Conservation (phyloP, 1,139 yeast genomes). For the Diutina pseudorugosa region DNA sequence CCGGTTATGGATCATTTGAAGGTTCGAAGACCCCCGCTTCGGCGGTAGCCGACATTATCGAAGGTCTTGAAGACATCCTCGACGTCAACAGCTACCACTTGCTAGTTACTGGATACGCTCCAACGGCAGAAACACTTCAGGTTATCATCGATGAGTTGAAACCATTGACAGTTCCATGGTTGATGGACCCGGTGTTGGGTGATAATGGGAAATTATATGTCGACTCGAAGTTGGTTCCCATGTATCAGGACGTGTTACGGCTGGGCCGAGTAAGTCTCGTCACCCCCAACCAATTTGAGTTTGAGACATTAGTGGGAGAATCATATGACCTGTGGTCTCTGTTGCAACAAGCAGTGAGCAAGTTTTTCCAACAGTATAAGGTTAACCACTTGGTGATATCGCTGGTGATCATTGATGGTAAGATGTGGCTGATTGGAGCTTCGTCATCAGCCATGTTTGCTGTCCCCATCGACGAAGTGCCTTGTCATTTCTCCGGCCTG, state of each 20-base stretch:
- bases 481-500: conserved; percentile 31
- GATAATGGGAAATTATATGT: conserved; percentile 29
- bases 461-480: conserved; percentile 20
- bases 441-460: conserved; percentile 11
- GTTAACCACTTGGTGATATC: conserved; percentile 23
- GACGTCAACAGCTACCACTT: conserved; percentile 36
- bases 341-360: conserved; percentile 13
- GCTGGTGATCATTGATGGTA: conserved; percentile 19
- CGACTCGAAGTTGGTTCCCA: conserved; percentile 20
- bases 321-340: conserved; percentile 14
- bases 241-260: conserved; percentile 15
- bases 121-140: conserved; percentile 40
- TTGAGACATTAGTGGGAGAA: conserved; percentile 20
- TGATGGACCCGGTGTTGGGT: conserved; percentile 30
- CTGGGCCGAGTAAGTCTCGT: conserved; percentile 20
- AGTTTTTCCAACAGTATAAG: conserved; percentile 12
- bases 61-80: conserved; percentile 6
- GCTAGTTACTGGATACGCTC: conserved; percentile 62
- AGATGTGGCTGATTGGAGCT: conserved; percentile 24
- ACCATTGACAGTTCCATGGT: conserved; percentile 13
- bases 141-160: conserved; percentile 33
- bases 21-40: conserved; percentile 13
- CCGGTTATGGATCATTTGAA: conserved; percentile 31
- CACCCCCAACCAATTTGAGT: conserved; percentile 31
- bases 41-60: conserved; percentile 6